Evolutionary conservation across 306 rosid species (phyloP), one percentile per base, ranked within the genome.

Genomic region (Comarum palustre): DNA sequence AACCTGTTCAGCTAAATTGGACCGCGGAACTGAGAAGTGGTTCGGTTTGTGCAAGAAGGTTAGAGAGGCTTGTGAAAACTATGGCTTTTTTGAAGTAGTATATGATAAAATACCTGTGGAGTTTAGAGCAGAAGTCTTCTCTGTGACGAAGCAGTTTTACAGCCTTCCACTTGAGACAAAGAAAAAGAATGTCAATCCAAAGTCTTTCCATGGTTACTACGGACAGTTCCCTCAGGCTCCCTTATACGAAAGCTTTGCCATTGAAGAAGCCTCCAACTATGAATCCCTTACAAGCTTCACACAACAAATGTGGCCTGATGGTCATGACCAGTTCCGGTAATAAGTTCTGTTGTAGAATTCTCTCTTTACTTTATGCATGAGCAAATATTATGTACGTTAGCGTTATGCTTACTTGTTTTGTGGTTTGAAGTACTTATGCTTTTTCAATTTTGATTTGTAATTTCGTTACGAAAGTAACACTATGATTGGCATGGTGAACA

Each of bases 11-110:
- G 17, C 16, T 6, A 43, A 20, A 65, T 2, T 39, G 69, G 73
- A 78, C 38, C 82, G 76, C 46, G 83, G 70, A 24, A 51, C 76
- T n/a, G 79, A 78, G 38, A 62, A 20, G 16, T 2, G 84, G 91
- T 68, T 58, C 45, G 50, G 11, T 4, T 52, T 80, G 84, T 65
- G 85, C 79, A 68, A 43, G 81, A 51, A 25, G 57, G 57, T 50
- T 19, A 19, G 57, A 19, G 57, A 50, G 57, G 25, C 57, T 51
- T 51, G 77, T 51, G 83, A 82, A 61, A 82, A 12, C 29, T 74
- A 82, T 2, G 88, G 69, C 2, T 65, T 43, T 20, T 65, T 65
- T 65, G 50, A 41, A 22, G 2, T 65, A 39, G 69, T 65, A 13
- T 20, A 65, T 22, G 69, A 65, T 12, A 65, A 38, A 8, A 65